Percentiles rank a stretch among this genome's conserved stretches.
phyloP scores from a whole-genome alignment of 2,329 filamentous ascomycete genomes.

The Calonectria naviculata region DNA sequence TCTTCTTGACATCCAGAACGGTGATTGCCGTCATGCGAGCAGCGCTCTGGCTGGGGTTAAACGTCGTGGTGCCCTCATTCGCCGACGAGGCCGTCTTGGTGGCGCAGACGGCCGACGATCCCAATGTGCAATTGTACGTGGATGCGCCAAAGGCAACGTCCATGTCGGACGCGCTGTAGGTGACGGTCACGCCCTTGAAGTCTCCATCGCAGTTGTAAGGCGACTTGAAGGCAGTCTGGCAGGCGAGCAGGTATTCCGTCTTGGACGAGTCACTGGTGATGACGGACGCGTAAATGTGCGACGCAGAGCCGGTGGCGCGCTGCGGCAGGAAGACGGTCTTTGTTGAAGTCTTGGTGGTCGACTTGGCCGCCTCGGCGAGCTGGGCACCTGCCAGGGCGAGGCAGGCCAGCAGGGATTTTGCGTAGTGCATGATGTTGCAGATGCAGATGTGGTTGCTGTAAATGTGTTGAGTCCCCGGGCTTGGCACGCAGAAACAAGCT shows the following conservation, averaged over 20 bases:
- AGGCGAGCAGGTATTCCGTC: slow-evolving; percentile 39
- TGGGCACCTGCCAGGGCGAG: slow-evolving; percentile 8
- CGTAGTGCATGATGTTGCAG: neutral
- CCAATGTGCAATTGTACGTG: slow-evolving; percentile 32
- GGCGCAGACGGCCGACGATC: slow-evolving; percentile 26
- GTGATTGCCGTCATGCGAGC: slow-evolving; percentile 38
- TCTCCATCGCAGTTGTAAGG: slow-evolving; percentile 34
- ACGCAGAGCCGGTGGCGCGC: slow-evolving; percentile 25
- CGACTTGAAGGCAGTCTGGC: slow-evolving; percentile 28
- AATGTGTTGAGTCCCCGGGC: neutral
- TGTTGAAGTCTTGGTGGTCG: slow-evolving; percentile 23
- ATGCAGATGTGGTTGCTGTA: neutral
- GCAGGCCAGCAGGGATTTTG: neutral
- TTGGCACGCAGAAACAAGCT: neutral
- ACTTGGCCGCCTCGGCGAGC: neutral
- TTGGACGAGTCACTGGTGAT: slow-evolving; percentile 31
- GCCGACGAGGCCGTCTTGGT: slow-evolving; percentile 9
- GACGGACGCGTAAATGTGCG: slow-evolving; percentile 38
- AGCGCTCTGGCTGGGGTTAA: slow-evolving; percentile 24
- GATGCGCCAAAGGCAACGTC: slow-evolving; percentile 25
- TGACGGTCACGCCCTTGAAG: slow-evolving; percentile 34
- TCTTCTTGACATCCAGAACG: slow-evolving; percentile 21
- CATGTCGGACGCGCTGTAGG: slow-evolving; percentile 26
- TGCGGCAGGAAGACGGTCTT: slow-evolving; percentile 31
- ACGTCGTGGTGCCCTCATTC: slow-evolving; percentile 16